These are phyloP conservation scores for Solanum chilense DNA, from an alignment of 257 asterid genomes.

Conservation along the genomic window DNA sequence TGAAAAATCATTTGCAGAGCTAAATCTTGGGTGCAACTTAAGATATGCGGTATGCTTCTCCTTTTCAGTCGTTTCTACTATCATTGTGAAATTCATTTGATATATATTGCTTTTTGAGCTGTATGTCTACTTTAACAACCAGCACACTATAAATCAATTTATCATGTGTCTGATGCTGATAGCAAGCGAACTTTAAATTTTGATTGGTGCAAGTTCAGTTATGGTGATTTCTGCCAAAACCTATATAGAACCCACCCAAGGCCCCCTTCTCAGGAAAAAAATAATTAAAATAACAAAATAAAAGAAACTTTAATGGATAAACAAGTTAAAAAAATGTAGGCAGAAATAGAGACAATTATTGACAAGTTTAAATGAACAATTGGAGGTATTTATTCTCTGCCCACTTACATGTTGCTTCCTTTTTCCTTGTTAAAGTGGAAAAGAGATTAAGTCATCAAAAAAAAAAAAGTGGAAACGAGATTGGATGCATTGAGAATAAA, in stretches of 20 bases:
- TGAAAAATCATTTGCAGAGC: slow-evolving; percentile 58
- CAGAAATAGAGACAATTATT: background rate
- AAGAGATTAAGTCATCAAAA: background rate
- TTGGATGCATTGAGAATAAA: background rate
- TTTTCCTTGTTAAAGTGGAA: background rate
- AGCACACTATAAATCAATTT: background rate
- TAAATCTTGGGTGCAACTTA: slow-evolving; percentile 85
- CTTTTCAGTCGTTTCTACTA: background rate
- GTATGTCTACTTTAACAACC: background rate
- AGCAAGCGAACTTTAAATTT: background rate
- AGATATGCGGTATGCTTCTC: slow-evolving; percentile 34
- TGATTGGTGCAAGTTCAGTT: background rate
- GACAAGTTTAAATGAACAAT: background rate
- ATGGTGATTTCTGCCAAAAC: background rate
- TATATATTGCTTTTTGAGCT: background rate
- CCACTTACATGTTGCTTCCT: background rate
- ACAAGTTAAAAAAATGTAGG: background rate
- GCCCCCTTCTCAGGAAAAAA: background rate
- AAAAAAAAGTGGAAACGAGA: background rate
- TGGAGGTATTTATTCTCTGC: background rate
- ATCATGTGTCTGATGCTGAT: background rate
- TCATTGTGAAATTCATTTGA: background rate
- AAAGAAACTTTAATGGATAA: background rate
- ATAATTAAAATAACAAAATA: background rate
- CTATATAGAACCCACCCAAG: background rate